Conservation (phyloP, 345 rosid genomes). For the Balakata baccata region DNA sequence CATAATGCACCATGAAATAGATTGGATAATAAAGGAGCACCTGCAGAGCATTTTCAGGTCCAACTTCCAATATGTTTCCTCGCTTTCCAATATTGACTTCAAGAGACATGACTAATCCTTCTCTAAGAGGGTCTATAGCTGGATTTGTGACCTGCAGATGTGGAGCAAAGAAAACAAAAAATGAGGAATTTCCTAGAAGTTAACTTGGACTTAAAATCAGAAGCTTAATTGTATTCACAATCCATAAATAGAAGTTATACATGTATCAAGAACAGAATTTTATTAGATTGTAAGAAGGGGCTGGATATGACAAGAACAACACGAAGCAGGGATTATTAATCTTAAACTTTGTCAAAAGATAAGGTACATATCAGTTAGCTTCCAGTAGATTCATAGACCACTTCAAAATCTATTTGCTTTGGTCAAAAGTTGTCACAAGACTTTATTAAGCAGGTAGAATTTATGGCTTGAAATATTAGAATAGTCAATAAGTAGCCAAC, state of each 20-base stretch:
- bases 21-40: constrained; percentile 35
- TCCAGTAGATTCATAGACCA: background rate
- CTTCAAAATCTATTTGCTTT: background rate
- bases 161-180: constrained; percentile 9
- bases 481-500: background rate
- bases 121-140: constrained; percentile 96
- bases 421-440: background rate
- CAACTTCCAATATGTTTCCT: constrained; percentile 83
- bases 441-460: background rate
- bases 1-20: constrained; percentile 8
- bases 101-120: constrained; percentile 97
- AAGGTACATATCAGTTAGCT: background rate
- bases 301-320: background rate
- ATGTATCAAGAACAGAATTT: background rate
- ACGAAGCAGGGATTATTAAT: background rate
- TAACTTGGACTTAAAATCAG: background rate
- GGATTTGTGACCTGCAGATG: constrained; percentile 87
- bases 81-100: constrained; percentile 94
- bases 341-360: background rate
- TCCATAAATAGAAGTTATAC: background rate
- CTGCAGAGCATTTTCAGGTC: constrained; percentile 96
- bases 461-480: background rate
- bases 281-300: background rate
- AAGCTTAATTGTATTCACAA: background rate
- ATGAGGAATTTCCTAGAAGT: background rate